Evolutionary conservation across 768 basidiomycete species (phyloP).

Genomic region (Boletellus ananiceps): DNA sequence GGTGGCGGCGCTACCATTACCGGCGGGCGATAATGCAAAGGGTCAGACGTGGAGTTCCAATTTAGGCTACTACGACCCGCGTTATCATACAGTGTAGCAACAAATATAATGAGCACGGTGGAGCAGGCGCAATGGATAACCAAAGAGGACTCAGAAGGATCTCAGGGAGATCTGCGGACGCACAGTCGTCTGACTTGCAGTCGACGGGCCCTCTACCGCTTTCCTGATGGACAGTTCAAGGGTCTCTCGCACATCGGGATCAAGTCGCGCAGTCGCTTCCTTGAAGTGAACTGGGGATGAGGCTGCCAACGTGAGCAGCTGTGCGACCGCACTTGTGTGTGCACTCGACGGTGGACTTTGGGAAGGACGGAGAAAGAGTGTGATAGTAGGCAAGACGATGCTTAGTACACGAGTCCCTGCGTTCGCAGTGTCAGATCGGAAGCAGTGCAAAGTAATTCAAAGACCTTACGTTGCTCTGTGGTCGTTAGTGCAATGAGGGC

Average conservation of each 20-base stretch:
- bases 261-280: constrained; percentile 70
- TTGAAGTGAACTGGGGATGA: constrained; percentile 75
- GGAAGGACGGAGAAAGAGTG: constrained; percentile 60
- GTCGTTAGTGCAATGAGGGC: constrained; percentile 53
- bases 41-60: too few relatives aligned
- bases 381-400: constrained; percentile 70
- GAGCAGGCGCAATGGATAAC: neutral
- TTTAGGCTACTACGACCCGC: too few relatives aligned
- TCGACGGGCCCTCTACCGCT: constrained; percentile 51
- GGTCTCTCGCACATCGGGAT: constrained; percentile 48
- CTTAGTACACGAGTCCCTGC: constrained; percentile 64
- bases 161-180: constrained; percentile 80
- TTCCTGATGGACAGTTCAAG: constrained; percentile 78
- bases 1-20: too few relatives aligned
- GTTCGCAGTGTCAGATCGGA: constrained; percentile 10
- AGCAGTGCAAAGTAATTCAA: neutral
- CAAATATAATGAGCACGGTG: neutral
- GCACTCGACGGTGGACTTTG: constrained; percentile 40
- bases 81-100: neutral
- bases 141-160: constrained; percentile 49
- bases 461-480: constrained; percentile 57
- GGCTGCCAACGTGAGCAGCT: constrained; percentile 70
- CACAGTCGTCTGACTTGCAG: constrained; percentile 32
- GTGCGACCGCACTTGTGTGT: constrained; percentile 56
- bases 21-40: too few relatives aligned